Percentiles rank a stretch among this genome's conserved stretches.
These are phyloP conservation scores for Penicillium herquei DNA, from an alignment of 495 filamentous ascomycete species.

Conservation along the genomic window DNA sequence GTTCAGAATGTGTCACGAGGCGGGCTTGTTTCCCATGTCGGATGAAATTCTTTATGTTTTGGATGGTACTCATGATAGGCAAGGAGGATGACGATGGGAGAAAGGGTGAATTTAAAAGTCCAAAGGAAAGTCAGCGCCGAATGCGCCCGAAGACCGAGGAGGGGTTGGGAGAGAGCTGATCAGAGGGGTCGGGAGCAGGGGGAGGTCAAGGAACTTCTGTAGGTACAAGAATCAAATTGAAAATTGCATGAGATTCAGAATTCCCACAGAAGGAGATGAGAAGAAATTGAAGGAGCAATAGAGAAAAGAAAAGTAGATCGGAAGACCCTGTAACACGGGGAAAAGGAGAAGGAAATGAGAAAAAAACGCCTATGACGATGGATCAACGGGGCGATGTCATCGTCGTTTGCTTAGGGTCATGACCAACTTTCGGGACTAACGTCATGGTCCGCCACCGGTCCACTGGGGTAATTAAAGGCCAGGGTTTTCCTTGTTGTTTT, in stretches of 20 bases:
- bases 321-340: conserved; percentile 54
- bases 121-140: neutral
- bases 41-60: conserved; percentile 96
- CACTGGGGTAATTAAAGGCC: neutral
- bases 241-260: neutral
- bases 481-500: conserved; percentile 3
- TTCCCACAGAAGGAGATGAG: neutral
- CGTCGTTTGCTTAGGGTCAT: neutral
- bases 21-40: conserved; percentile 97
- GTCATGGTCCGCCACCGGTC: conserved; percentile 6
- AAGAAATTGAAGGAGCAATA: conserved; percentile 20
- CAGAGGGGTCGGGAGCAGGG: neutral
- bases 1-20: conserved; percentile 61
- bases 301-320: conserved; percentile 74
- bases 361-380: conserved; percentile 26
- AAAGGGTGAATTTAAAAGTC: neutral
- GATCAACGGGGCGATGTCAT: conserved; percentile 29
- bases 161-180: neutral
- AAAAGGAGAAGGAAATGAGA: neutral
- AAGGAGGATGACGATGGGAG: neutral
- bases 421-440: neutral
- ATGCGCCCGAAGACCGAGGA: neutral
- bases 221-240: neutral
- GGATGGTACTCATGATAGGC: conserved; percentile 71
- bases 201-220: neutral